Conservation (phyloP, 768 basidiomycete species). For the Amanita pallidorosea region DNA sequence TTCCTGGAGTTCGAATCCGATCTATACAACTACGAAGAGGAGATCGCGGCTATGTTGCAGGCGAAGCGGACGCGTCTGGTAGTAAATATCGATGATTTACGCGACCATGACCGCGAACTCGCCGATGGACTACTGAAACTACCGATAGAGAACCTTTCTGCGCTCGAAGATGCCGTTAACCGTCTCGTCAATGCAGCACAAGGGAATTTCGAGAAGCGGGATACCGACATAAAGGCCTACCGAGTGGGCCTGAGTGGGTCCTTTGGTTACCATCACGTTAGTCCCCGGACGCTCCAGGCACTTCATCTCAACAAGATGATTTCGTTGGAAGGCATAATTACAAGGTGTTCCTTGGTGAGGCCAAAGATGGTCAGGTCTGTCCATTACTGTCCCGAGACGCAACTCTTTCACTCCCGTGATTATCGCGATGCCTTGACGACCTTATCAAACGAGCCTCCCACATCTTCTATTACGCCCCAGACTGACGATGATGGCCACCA, state of each 20-base stretch:
- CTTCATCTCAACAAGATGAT: slow-evolving; percentile 93
- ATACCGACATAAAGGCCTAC: slow-evolving; percentile 69
- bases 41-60: slow-evolving; percentile 74
- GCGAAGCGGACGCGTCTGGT: slow-evolving; percentile 79
- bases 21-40: slow-evolving; percentile 75
- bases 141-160: slow-evolving; percentile 78
- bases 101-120: slow-evolving; percentile 83
- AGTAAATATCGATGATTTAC: slow-evolving; percentile 92
- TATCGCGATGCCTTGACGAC: slow-evolving; percentile 92
- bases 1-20: slow-evolving; percentile 64
- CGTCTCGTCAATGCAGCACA: slow-evolving; percentile 3
- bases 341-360: slow-evolving; percentile 92
- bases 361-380: slow-evolving; percentile 98
- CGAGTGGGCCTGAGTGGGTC: slow-evolving; percentile 90
- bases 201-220: slow-evolving; percentile 47
- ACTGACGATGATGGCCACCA: slow-evolving; percentile 83
- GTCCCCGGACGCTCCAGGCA: slow-evolving; percentile 83
- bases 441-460: slow-evolving; percentile 78
- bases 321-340: slow-evolving; percentile 95
- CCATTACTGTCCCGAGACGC: slow-evolving; percentile 88
- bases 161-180: slow-evolving; percentile 66
- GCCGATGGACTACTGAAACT: slow-evolving; percentile 84
- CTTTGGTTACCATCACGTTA: slow-evolving; percentile 97
- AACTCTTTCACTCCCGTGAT: slow-evolving; percentile 72
- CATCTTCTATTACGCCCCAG: slow-evolving; percentile 79